A percentile compares a stretch with the other conserved stretches of the same genome.
phyloP scores from a whole-genome alignment of 345 rosid genomes.

The Erysimum cheiranthoides region DNA sequence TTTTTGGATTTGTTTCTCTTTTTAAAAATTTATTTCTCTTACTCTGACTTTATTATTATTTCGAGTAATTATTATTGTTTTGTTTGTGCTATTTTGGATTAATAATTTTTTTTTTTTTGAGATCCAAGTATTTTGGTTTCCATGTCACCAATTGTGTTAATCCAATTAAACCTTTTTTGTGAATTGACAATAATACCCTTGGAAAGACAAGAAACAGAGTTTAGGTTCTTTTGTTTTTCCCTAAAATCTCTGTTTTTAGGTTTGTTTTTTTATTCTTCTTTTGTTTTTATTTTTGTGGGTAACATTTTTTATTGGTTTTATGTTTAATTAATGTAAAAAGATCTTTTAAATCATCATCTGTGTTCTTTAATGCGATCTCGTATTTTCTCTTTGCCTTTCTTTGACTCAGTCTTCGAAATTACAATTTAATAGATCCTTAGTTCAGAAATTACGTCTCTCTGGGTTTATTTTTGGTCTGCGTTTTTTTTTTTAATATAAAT shows the following conservation, averaged over 20 bases:
- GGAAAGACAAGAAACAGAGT: background rate
- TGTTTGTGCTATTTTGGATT: too few species aligned
- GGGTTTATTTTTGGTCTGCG: constrained; percentile 4
- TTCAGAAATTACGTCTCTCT: constrained; percentile 7
- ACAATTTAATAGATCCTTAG: constrained; percentile 17
- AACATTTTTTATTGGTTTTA: constrained; percentile 19
- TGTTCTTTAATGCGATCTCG: background rate
- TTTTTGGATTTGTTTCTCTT: background rate
- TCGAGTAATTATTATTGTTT: background rate
- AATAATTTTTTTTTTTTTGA: background rate
- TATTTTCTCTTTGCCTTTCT: constrained; percentile 10
- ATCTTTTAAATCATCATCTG: background rate
- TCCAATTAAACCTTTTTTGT: background rate
- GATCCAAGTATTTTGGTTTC: constrained; percentile 18
- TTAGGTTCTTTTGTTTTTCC: background rate
- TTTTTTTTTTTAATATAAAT: background rate
- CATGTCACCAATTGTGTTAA: constrained; percentile 9
- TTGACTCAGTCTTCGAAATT: constrained; percentile 28
- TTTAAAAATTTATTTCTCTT: background rate
- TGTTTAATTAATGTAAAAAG: background rate
- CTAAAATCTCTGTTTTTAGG: background rate
- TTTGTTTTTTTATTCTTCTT: background rate
- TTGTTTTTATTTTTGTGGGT: constrained; percentile 14
- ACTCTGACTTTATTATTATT: background rate
- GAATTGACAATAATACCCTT: constrained; percentile 27